phyloP scores from a whole-genome alignment of 805 yeast genomes.

The Metschnikowia vanudenii region DNA sequence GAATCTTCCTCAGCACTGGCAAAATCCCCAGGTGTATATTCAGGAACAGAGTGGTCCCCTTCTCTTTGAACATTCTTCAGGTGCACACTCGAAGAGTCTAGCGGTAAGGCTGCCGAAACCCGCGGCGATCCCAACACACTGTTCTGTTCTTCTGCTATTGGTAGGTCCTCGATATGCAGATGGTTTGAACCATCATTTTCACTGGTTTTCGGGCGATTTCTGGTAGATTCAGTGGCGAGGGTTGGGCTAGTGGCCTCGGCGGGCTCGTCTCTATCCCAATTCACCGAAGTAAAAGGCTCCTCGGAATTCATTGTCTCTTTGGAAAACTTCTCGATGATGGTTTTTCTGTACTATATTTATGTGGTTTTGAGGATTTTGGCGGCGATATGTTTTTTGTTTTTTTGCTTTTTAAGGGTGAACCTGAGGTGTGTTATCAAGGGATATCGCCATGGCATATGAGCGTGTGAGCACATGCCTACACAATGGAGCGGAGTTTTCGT shows the following conservation, averaged over 20 bases:
- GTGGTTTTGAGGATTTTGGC: neutral
- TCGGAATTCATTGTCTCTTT: constrained; percentile 22
- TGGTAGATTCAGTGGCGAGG: neutral
- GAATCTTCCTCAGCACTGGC: neutral
- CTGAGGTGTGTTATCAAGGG: neutral
- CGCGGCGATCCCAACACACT: neutral
- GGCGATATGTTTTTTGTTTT: neutral
- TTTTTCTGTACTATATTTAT: neutral
- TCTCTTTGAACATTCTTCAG: neutral
- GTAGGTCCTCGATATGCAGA: neutral
- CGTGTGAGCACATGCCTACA: neutral
- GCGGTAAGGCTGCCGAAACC: neutral
- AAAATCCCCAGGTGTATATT: neutral
- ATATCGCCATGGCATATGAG: neutral
- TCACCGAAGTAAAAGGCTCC: constrained; percentile 57
- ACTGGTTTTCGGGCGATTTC: neutral
- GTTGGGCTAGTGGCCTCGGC: neutral
- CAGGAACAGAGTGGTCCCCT: neutral
- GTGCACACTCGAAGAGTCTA: constrained; percentile 6
- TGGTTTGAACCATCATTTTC: neutral
- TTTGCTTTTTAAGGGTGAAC: too few relatives aligned
- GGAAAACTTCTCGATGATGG: neutral
- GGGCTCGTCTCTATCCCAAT: constrained; percentile 51
- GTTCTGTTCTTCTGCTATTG: constrained; percentile 11
- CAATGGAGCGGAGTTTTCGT: neutral